Base-by-base conservation (phyloP, 192 early-diverging fungal genomes). In the Radiomyces spectabilis region DNA sequence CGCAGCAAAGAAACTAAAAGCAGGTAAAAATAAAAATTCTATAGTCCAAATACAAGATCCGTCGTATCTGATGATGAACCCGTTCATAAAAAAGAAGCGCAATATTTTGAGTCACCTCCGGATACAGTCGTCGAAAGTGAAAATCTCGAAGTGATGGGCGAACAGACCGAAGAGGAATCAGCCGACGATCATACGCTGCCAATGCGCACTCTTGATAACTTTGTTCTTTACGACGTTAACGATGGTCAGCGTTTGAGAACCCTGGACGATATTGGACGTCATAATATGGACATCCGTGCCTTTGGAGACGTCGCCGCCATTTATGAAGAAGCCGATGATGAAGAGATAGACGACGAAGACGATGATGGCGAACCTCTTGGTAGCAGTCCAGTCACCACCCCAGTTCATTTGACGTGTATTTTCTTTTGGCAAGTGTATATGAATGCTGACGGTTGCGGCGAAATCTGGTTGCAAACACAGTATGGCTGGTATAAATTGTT, bases 161-260 rank as follows among this genome's bases (percentile, higher is more conserved):
- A 78, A 40, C 65, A 55, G 10, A 29, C 56, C 21, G 48, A 44
- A 8, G 68, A 60, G 27, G 33, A 34, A 13, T 32, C 12, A 7
- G 7, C 12, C n/a, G 13, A 31, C 6, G 52, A 13, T 21, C 67
- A 65, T 21, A 62, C 69, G 19, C 38, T 75, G 12, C 76, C 77
- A 0, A 74, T 74, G 31, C 74, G 79, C 21, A 61, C 56, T 7
- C 57, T 81, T 16, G 68, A 79, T 43, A 58, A 79, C 53, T 81
- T 81, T 68, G 63, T 76, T 4, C 52, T 78, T 13, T 81, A 63
- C 48, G 74, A 81, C 47, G 45, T 62, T 31, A 44, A 39, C 25
- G 27, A 51, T 9, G 47, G 61, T 31, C 73, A 75, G 34, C 16
- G 12, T 19, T 29, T 75, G n/a, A 37, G 63, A 1, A 60, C 70